Evolutionary conservation across 225 moss, liverwort and hornwort species (phyloP).

Genomic region (Polytrichum commune): DNA sequence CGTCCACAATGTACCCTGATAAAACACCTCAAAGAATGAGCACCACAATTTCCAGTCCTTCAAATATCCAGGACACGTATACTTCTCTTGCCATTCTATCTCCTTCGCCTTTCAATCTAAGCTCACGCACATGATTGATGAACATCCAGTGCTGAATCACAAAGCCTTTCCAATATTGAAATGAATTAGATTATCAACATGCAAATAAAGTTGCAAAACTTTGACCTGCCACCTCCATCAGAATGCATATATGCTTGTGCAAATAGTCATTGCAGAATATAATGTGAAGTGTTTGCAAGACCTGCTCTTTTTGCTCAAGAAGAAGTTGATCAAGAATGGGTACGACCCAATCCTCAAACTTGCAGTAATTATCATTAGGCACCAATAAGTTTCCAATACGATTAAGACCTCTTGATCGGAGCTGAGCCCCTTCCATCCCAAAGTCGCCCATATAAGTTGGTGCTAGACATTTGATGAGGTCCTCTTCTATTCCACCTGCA

Average conservation of each 20-base stretch:
- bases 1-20: conserved; percentile 80
- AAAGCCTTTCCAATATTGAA: no score
- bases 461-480: conserved; percentile 93
- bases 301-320: conserved; percentile 79
- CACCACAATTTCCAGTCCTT: no score
- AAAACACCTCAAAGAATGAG: no score
- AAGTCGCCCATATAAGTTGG: conserved; percentile 93
- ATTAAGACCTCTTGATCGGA: conserved; percentile 87
- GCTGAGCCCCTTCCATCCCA: conserved; percentile 63
- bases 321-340: conserved; percentile 91
- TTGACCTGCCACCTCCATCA: no score
- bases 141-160: no score
- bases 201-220: no score
- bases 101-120: no score
- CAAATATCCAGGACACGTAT: neutral
- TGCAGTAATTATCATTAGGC: conserved; percentile 93
- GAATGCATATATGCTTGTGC: no score
- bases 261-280: no score
- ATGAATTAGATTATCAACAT: no score
- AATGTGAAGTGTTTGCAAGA: conserved; percentile 10
- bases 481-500: conserved; percentile 96
- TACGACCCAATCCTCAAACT: conserved; percentile 92
- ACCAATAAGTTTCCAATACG: conserved; percentile 93
- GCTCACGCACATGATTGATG: no score
- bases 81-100: no score